Percentiles rank a stretch among this genome's conserved stretches.
phyloP scores from a whole-genome alignment of 495 filamentous ascomycete genomes.

The Amniculicola lignicola region DNA sequence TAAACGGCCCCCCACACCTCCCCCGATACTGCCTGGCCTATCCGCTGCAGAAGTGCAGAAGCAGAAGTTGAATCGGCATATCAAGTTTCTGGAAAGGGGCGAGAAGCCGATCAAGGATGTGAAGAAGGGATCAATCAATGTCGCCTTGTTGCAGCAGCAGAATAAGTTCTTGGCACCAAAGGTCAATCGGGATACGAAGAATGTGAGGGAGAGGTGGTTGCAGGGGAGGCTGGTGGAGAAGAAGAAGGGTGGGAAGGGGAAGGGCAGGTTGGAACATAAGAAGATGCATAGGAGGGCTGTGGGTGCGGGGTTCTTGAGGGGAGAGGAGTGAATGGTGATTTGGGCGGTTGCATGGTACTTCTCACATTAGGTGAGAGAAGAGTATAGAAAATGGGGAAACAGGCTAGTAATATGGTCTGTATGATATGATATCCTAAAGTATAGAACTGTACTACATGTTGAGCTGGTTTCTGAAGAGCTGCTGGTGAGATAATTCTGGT shows the following conservation, averaged over 20 bases:
- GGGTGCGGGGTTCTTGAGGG: constrained; percentile 21
- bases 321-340: constrained; percentile 16
- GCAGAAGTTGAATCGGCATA: constrained; percentile 45
- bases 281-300: constrained; percentile 27
- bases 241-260: constrained; percentile 6
- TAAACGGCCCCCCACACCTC: constrained; percentile 20
- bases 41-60: constrained; percentile 4
- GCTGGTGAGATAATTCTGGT: no score
- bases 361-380: no score
- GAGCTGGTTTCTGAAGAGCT: no score
- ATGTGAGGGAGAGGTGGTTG: constrained; percentile 52
- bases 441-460: no score
- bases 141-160: constrained; percentile 50
- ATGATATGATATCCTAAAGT: no score
- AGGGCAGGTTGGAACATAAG: background rate
- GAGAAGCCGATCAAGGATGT: constrained; percentile 56
- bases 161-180: constrained; percentile 50
- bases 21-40: background rate
- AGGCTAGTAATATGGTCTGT: no score
- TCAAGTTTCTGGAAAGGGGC: constrained; percentile 48
- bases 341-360: no score
- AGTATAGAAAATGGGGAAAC: no score
- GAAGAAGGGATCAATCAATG: constrained; percentile 50
- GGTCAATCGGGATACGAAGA: constrained; percentile 47
- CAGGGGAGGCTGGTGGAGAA: constrained; percentile 27